Conservation (phyloP, 176 grass and related monocot species). For the Juncus inflexus region DNA sequence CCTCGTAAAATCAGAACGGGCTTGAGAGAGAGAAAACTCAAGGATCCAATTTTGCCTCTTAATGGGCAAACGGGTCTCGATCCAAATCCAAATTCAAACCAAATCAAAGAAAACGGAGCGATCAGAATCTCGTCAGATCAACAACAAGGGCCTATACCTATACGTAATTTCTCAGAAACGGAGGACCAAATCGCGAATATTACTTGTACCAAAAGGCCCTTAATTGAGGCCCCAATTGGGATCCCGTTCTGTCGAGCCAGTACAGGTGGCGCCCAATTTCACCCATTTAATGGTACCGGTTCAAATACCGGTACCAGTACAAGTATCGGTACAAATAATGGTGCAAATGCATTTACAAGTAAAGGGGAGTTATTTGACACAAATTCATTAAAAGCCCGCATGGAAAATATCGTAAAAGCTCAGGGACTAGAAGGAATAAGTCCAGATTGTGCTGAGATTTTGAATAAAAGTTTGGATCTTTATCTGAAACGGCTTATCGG, state of each 20-base stretch:
- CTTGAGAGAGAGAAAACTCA: conserved; percentile 33
- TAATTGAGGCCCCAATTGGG: conserved; percentile 60
- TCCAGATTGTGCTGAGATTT: conserved; percentile 62
- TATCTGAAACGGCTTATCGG: conserved; percentile 73
- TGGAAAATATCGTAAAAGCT: conserved; percentile 63
- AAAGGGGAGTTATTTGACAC: conserved; percentile 53
- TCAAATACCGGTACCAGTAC: conserved; percentile 35
- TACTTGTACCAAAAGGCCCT: conserved; percentile 9
- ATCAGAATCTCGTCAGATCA: background rate
- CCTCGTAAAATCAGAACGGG: conserved; percentile 42
- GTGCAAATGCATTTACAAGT: conserved; percentile 14
- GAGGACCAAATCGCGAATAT: conserved; percentile 25
- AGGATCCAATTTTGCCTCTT: conserved; percentile 29
- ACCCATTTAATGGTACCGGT: conserved; percentile 33
- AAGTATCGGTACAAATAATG: conserved; percentile 3
- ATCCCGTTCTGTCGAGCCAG: conserved; percentile 57
- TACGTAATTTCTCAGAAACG: conserved; percentile 28
- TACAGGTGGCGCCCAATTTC: conserved; percentile 42
- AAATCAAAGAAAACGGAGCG: conserved; percentile 24
- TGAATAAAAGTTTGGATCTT: conserved; percentile 67
- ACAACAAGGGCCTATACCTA: conserved; percentile 25
- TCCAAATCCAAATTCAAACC: conserved; percentile 18
- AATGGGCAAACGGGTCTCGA: conserved; percentile 31
- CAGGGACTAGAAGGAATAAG: conserved; percentile 67
- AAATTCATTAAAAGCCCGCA: conserved; percentile 47